Conservation (phyloP, 2,329 filamentous ascomycete species). For the Alternaria brassicae region DNA sequence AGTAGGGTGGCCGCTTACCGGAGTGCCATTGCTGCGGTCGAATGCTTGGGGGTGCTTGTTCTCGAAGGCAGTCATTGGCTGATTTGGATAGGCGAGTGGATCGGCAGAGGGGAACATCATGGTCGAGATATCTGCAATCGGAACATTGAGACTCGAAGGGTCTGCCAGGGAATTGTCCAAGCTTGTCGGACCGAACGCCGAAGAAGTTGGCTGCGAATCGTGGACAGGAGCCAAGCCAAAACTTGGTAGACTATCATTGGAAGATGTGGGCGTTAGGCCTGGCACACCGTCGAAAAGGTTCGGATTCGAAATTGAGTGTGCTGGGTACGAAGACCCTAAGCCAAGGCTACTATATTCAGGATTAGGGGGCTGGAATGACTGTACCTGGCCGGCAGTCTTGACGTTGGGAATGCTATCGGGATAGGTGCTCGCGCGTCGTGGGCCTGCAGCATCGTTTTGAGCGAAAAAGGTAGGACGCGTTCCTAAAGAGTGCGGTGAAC, state of each 20-base stretch:
- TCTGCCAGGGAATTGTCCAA: constrained; percentile 41
- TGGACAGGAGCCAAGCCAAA: constrained; percentile 35
- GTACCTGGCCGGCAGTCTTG: constrained; percentile 35
- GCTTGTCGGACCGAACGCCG: constrained; percentile 40
- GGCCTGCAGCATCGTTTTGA: constrained; percentile 30
- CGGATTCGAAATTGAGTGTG: constrained; percentile 34
- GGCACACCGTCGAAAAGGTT: constrained; percentile 43
- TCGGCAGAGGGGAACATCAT: constrained; percentile 84
- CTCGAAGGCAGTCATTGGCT: constrained; percentile 69
- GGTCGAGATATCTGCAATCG: constrained; percentile 72
- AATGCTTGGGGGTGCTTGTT: constrained; percentile 49
- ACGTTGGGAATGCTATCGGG: constrained; percentile 42
- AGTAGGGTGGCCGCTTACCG: constrained; percentile 4
- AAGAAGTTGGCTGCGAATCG: constrained; percentile 34
- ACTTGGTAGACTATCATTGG: constrained; percentile 37
- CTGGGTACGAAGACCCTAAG: constrained; percentile 36
- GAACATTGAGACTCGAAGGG: constrained; percentile 49
- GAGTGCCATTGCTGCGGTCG: constrained; percentile 18
- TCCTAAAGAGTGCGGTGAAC: constrained; percentile 43
- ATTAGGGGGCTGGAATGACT: constrained; percentile 40
- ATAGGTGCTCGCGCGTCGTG: constrained; percentile 47
- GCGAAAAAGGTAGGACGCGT: constrained; percentile 35
- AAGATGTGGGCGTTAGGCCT: constrained; percentile 45
- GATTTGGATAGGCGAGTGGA: constrained; percentile 80
- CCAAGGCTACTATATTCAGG: constrained; percentile 38